These are phyloP conservation scores for Canna indica DNA, from an alignment of 176 grass and related monocot species.

Conservation along the genomic window DNA sequence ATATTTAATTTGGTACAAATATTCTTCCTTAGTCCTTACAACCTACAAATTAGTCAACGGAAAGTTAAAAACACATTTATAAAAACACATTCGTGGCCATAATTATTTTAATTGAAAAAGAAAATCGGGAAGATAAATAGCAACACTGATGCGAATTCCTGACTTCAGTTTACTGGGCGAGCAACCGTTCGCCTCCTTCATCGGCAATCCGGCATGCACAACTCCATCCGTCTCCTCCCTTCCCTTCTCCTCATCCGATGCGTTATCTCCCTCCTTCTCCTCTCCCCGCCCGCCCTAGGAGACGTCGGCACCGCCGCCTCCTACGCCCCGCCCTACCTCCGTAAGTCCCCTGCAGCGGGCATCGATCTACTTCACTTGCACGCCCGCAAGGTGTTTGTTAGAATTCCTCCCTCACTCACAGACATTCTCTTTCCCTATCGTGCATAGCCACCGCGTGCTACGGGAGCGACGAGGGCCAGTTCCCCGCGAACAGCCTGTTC, in stretches of 20 bases:
- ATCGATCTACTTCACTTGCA: too few species aligned
- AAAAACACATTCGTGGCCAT: too few species aligned
- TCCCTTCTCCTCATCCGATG: conserved; percentile 1
- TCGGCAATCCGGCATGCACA: background rate
- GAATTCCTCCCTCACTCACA: background rate
- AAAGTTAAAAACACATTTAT: too few species aligned
- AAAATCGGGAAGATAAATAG: too few species aligned
- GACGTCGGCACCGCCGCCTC: conserved; percentile 45
- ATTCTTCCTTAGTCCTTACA: too few species aligned
- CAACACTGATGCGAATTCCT: too few species aligned
- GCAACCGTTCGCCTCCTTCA: background rate
- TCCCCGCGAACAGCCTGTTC: conserved; percentile 28
- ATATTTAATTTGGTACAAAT: too few species aligned
- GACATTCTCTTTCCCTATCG: background rate
- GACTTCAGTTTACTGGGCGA: too few species aligned
- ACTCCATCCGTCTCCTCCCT: background rate
- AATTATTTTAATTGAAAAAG: too few species aligned
- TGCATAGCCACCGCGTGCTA: conserved; percentile 30
- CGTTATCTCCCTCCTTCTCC: conserved; percentile 4
- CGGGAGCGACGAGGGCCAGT: conserved; percentile 30
- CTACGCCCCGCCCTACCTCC: conserved; percentile 40
- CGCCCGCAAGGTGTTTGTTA: background rate
- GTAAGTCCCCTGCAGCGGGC: conserved; percentile 19
- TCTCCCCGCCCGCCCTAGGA: conserved; percentile 13
- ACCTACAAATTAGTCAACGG: too few species aligned